phyloP scores from a whole-genome alignment of 2,329 filamentous ascomycete genomes.

The Fusarium sp. region DNA sequence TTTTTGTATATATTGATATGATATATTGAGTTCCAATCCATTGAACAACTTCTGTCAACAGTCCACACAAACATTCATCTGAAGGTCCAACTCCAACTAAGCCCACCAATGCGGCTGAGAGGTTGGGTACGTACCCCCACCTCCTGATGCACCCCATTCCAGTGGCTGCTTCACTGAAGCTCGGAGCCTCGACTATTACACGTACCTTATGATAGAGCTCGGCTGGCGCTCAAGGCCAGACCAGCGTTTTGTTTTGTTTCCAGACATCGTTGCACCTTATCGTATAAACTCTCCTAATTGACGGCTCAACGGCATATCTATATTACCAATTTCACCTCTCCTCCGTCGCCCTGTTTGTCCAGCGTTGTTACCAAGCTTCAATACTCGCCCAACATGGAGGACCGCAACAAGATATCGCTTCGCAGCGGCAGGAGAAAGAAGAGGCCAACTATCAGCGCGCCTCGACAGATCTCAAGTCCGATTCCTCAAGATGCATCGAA shows the following conservation, averaged over 20 bases:
- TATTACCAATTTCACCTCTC: slow-evolving; percentile 1
- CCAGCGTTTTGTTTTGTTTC: slow-evolving; percentile 10
- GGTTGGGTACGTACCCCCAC: slow-evolving; percentile 42
- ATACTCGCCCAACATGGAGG: slow-evolving; percentile 61
- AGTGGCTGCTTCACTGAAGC: slow-evolving; percentile 21
- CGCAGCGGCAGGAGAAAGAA: slow-evolving; percentile 72
- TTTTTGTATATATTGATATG: background rate
- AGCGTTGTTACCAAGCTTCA: slow-evolving; percentile 3
- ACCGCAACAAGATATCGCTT: slow-evolving; percentile 71
- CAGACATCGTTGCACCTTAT: slow-evolving; percentile 16
- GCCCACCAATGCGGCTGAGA: slow-evolving; percentile 21
- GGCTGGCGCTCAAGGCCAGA: slow-evolving; percentile 36
- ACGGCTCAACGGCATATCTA: background rate
- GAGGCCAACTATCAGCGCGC: slow-evolving; percentile 71
- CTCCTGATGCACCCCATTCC: slow-evolving; percentile 33
- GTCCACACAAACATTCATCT: background rate
- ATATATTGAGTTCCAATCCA: background rate
- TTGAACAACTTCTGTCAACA: background rate
- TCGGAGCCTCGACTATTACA: slow-evolving; percentile 16
- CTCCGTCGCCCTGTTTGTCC: background rate
- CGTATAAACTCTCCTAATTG: background rate
- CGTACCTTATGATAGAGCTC: slow-evolving; percentile 30
- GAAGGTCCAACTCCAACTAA: background rate
- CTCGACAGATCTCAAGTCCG: slow-evolving; percentile 71
- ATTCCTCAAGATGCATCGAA: slow-evolving; percentile 64